Percentiles rank a stretch among this genome's conserved stretches.
Evolutionary conservation across 768 basidiomycete genomes (phyloP).

Genomic region (Tulasnella sp.): DNA sequence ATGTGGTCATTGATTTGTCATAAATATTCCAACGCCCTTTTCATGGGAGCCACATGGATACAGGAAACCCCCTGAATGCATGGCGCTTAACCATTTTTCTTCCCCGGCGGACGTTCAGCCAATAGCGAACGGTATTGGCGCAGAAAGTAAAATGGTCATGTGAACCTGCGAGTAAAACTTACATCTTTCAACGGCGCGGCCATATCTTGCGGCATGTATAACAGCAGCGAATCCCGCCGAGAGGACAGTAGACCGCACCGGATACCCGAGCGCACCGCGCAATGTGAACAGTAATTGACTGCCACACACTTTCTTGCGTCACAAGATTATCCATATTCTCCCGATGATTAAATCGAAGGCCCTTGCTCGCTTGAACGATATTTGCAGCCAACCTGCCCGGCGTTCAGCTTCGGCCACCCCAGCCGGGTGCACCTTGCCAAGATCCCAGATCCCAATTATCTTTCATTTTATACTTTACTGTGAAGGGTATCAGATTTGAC

Average conservation of each 20-base stretch:
- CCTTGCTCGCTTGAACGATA: neutral
- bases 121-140: neutral
- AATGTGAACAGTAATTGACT: neutral
- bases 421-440: neutral
- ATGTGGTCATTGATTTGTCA: neutral
- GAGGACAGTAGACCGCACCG: neutral
- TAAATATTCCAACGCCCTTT: neutral
- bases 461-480: neutral
- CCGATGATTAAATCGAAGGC: neutral
- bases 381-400: neutral
- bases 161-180: neutral
- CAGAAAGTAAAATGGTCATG: neutral
- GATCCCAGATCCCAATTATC: neutral
- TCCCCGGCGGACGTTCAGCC: neutral
- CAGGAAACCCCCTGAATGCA: neutral
- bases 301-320: neutral
- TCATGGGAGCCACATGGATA: neutral
- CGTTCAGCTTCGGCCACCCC: neutral
- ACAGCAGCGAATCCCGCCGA: neutral
- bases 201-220: neutral
- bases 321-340: neutral
- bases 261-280: neutral
- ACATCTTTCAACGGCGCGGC: neutral
- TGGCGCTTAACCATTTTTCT: neutral
- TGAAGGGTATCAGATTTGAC: neutral